Base-by-base conservation (phyloP, 164 flowering plant genomes). In the Vitis cinerea region DNA sequence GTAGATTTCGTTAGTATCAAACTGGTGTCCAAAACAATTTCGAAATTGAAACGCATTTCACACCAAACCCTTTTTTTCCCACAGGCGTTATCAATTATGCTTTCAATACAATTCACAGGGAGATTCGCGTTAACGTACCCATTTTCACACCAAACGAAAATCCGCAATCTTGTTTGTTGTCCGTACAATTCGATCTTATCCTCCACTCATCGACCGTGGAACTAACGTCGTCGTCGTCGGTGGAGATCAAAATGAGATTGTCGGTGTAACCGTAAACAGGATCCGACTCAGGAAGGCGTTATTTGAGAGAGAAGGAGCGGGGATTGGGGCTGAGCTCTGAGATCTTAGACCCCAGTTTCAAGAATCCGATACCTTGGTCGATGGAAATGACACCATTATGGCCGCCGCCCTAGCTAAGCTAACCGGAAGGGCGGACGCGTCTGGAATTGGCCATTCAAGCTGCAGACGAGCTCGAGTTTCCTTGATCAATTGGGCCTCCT, bases 381-480 rank as follows among this genome's bases (percentile, higher is more conserved):
- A 78, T 61, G 51, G 77, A 71, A 44, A 83, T 10, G 60, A 80
- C 74, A 2, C 81, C 76, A 10, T 73, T 74, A 72, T 82, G 81
- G 16, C 83, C 85, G 48, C 85, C 85, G 12, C 72, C 37, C 68
- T 82, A 82, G 9, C 81, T 72, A 54, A 78, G 78, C 71, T 71
- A 66, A 4, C 67, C 75, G 2, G 67, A 23, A 64, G 1, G 73
- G 73, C 3, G 72, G 74, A 4, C 65, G 63, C 65, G 63, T 77
- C 15, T n/a, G 70, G 71, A 82, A 78, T 23, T 23, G 27, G 27
- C 2, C 27, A 57, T 47, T 67, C 31, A 74, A 82, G 74, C 83
- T 77, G 66, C 75, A 73, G 12, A 79, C 61, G 9, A 82, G 72
- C 81, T 82, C 73, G 63, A 77, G 63, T 71, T 76, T 79, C 55